Conservation (phyloP, 768 basidiomycete genomes). For the Russula dissimulans region DNA sequence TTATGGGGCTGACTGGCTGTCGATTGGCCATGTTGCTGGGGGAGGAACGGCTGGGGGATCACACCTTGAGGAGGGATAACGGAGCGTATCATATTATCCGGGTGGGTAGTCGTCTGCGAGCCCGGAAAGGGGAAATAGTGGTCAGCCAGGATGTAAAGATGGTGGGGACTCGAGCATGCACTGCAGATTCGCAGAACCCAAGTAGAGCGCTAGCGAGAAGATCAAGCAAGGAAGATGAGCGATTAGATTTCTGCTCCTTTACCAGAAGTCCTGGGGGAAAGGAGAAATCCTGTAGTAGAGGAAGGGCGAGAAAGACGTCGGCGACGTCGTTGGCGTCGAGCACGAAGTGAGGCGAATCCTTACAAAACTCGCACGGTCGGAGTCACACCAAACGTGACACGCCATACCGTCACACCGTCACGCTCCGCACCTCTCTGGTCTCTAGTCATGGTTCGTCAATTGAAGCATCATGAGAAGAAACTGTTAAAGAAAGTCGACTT, state of each 20-base stretch:
- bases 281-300: slow-evolving; percentile 11
- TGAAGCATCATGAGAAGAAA: slow-evolving; percentile 95
- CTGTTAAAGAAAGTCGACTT: slow-evolving; percentile 96
- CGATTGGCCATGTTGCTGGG: slow-evolving; percentile 33
- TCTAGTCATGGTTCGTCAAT: slow-evolving; percentile 68
- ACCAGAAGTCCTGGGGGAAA: slow-evolving; percentile 9
- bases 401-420: not conserved
- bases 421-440: not conserved
- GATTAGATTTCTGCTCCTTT: slow-evolving; percentile 17
- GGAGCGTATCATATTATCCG: slow-evolving; percentile 43
- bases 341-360: slow-evolving; percentile 21
- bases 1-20: slow-evolving; percentile 31
- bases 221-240: slow-evolving; percentile 20
- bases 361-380: slow-evolving; percentile 21
- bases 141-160: slow-evolving; percentile 18
- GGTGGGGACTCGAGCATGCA: slow-evolving; percentile 20
- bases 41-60: slow-evolving; percentile 29
- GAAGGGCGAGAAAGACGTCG: slow-evolving; percentile 9
- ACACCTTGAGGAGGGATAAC: slow-evolving; percentile 34
- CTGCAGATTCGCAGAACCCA: slow-evolving; percentile 13
- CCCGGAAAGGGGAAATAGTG: slow-evolving; percentile 11
- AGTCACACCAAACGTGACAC: slow-evolving; percentile 18
- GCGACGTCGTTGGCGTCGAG: slow-evolving; percentile 20
- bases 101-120: slow-evolving; percentile 42
- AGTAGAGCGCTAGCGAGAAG: slow-evolving; percentile 17